Evolutionary conservation across 2,329 filamentous ascomycete species (phyloP).

Genomic region (Penicillium rolfsii): DNA sequence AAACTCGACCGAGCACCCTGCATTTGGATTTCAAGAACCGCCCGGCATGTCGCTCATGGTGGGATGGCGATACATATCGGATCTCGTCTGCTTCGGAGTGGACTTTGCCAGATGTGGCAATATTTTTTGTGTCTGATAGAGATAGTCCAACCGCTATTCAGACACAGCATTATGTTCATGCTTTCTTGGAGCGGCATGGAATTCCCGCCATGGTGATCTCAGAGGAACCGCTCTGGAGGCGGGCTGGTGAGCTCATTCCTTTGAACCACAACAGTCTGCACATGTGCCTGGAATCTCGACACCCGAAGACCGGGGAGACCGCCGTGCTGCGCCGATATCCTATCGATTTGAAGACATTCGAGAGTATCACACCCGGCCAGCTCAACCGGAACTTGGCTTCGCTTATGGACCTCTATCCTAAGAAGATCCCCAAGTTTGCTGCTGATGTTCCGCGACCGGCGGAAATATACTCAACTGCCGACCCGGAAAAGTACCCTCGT

Average conservation of each 20-base stretch:
- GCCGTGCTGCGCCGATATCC: conserved; percentile 45
- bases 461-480: conserved; percentile 20
- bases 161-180: conserved; percentile 40
- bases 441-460: conserved; percentile 16
- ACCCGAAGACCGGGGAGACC: conserved; percentile 38
- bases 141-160: conserved; percentile 36
- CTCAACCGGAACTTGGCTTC: conserved; percentile 53
- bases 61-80: conserved; percentile 43
- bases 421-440: conserved; percentile 27
- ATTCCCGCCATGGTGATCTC: conserved; percentile 51
- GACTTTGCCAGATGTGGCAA: conserved; percentile 51
- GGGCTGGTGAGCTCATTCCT: conserved; percentile 38
- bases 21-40: conserved; percentile 45
- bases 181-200: conserved; percentile 49
- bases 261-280: conserved; percentile 49
- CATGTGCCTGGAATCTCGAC: conserved; percentile 48
- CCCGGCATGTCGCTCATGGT: conserved; percentile 42
- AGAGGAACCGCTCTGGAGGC: conserved; percentile 48
- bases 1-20: conserved; percentile 38
- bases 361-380: conserved; percentile 51
- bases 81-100: conserved; percentile 47
- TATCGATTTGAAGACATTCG: conserved; percentile 52
- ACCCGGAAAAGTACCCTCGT: conserved; percentile 32
- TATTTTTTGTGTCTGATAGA: conserved; percentile 47
- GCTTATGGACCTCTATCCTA: conserved; percentile 40